A percentile compares a stretch with the other conserved stretches of the same genome.
Conservation (phyloP, 345 rosid genomes). For the Erysimum cheiranthoides region DNA sequence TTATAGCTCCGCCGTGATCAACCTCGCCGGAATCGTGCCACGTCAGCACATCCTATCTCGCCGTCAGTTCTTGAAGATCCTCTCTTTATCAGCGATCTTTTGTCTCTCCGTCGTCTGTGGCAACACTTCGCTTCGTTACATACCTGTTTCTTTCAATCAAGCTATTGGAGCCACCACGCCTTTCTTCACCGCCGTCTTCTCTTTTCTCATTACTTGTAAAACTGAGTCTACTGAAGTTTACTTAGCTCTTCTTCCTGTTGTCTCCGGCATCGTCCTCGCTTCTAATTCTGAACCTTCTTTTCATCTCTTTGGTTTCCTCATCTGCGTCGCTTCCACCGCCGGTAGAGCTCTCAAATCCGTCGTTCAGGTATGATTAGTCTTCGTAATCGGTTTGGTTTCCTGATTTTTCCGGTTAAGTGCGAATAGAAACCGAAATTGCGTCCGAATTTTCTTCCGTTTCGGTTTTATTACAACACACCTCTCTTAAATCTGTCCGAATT, state of each 20-base stretch:
- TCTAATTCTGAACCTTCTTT: constrained; percentile 93
- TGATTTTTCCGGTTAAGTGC: not conserved
- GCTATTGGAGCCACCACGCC: constrained; percentile 99
- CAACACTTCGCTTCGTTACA: constrained; percentile 87
- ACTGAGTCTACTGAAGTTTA: constrained; percentile 88
- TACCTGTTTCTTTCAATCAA: constrained; percentile 97
- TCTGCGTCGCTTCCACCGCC: constrained; percentile 92
- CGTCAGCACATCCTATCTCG: constrained; percentile 80
- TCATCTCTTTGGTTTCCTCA: constrained; percentile 88
- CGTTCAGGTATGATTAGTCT: constrained; percentile 59
- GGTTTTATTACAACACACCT: not conserved
- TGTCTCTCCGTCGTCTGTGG: constrained; percentile 98
- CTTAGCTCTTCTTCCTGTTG: constrained; percentile 85
- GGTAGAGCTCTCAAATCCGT: constrained; percentile 97
- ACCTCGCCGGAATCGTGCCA: constrained; percentile 78
- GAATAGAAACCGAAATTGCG: not conserved
- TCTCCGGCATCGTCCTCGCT: constrained; percentile 89
- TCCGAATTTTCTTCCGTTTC: no score
- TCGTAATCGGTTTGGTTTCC: not conserved
- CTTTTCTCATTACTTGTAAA: constrained; percentile 87
- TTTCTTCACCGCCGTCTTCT: constrained; percentile 94
- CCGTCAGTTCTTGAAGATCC: constrained; percentile 80
- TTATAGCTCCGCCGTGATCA: constrained; percentile 79
- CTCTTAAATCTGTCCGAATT: constrained; percentile 3
- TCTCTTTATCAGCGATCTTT: constrained; percentile 79